Base-by-base conservation (phyloP, 805 yeast genomes). In the Grigorovia transvaalensis region DNA sequence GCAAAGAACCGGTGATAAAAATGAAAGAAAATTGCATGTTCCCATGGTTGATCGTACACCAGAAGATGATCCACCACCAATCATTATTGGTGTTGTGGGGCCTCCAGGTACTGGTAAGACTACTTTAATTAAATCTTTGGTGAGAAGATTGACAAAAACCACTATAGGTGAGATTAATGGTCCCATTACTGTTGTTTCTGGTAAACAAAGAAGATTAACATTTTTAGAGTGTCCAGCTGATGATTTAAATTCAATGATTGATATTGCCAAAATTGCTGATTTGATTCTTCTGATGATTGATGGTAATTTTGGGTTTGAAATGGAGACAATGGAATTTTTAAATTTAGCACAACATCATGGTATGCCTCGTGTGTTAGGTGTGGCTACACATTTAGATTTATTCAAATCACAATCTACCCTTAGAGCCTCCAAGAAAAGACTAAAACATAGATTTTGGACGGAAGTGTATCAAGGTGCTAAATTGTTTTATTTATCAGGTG, bases 91-190 rank as follows among this genome's bases (percentile, higher is more conserved):
- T 0, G 96, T 93, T 8, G 96, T 93, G 12, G 99, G 99, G 0
- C 99, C 99, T 12, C 96, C 96, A 9, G 99, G 99, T 15, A 93
- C 98, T 0, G 99, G 99, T 57, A 93, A 93, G 65, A 81, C 97
- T 15, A 91, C 98, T 0, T 74, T 93, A 62, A 88, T 93, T 62
- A 84, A 88, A 66, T 88, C 97, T 7, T 73, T 93, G 51, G 88
- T 93, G 6, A 78, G 91, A 68, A 74, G 97, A 65, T 77, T 88
- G 68, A 81, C 98, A 5, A 93, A 93, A 68, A 88, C 95, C 30
- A 79, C 93, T 0, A 69, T 93, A 46, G 74, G 80, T 38, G 98
- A 93, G 58, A 79, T 93, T 51, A 87, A 87, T 61, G 99, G 99
- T 9, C 98, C 99, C 15, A 83, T 95, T 48, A 93, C 99, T 0